A percentile compares a stretch with the other conserved stretches of the same genome.
These are phyloP conservation scores for Apiotrichum montevideense DNA, from an alignment of 1,284 basidiomycete genomes.

Conservation along the genomic window DNA sequence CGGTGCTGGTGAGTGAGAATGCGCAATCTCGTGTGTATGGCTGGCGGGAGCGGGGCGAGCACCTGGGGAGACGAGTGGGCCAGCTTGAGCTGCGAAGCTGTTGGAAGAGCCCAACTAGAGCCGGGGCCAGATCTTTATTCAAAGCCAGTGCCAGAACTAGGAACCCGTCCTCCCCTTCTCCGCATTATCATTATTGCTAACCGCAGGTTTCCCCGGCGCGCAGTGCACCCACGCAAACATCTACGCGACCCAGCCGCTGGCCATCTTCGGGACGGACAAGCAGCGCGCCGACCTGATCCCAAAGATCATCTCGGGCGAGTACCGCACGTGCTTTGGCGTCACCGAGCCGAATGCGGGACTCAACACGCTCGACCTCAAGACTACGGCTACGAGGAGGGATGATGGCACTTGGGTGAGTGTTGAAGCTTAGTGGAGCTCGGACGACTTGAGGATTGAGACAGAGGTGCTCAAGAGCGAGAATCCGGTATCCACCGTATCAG, in stretches of 20 bases:
- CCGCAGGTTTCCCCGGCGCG: conserved; percentile 15
- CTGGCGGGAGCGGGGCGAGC: neutral
- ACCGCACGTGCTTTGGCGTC: conserved; percentile 16
- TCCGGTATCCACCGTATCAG: too few relatives aligned
- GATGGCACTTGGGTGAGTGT: conserved; percentile 11
- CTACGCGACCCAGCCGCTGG: conserved; percentile 20
- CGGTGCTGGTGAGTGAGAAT: conserved; percentile 8
- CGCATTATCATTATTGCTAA: neutral
- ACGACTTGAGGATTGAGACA: too few relatives aligned
- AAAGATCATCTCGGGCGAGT: conserved; percentile 19
- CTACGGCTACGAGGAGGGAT: conserved; percentile 12
- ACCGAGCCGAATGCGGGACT: conserved; percentile 19
- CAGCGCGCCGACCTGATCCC: conserved; percentile 15
- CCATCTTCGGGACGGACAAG: conserved; percentile 18
- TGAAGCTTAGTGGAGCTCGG: too few relatives aligned
- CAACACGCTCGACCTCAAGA: conserved; percentile 20
- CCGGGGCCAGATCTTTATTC: too few relatives aligned
- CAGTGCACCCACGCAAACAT: conserved; percentile 20
- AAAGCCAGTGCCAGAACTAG: too few relatives aligned
- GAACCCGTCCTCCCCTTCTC: too few relatives aligned
- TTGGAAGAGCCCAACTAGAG: too few relatives aligned
- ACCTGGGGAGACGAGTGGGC: too few relatives aligned
- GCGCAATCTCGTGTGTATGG: neutral
- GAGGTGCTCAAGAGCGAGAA: too few relatives aligned
- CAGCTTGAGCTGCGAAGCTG: too few relatives aligned